Base-by-base conservation (phyloP, 306 rosid species). In the Cucurbita maxima region DNA sequence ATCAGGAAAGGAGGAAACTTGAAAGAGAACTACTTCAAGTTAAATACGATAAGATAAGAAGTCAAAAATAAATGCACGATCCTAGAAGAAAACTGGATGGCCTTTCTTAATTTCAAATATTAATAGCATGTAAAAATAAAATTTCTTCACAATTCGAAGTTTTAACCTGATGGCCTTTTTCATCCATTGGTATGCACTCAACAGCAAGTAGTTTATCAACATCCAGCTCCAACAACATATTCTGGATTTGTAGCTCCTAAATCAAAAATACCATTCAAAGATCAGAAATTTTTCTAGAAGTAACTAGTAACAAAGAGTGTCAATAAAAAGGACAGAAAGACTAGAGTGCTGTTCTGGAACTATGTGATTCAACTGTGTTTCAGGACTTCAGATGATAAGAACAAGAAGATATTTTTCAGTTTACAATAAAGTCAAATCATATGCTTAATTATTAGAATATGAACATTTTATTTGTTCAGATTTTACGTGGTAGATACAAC, bases 121-220 rank as follows among this genome's bases (percentile, higher is more conserved):
- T 47, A 68, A 13, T 52, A 7, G 57, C 41, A 66, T 47, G 73
- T 47, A 47, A 22, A 22, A 48, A 30, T 30, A 50, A 38, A 69
- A 34, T 63, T 43, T 15, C 51, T 60, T 68, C 60, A 18, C 22
- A 40, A 61, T 50, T 10, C 22, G 16, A 34, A 62, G 73, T 74
- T 74, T 47, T 30, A 81, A 94, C 98, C 98, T 94, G 98, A 60
- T 58, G 88, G 84, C 97, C 98, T 78, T 83, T 79, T 41, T 90
- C 98, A 78, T 94, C 91, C 95, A 94, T 94, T 55, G 98, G 98
- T 82, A 94, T 94, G 84, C 98, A 94, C 84, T 94, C 98, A 59
- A 94, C 97, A 44, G 97, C 96, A 54, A 94, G 86, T 83, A 86
- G 75, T 81, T 88, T 94, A 83, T 90, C 98, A 78, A 90, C 94